Percentiles rank a stretch among this genome's conserved stretches.
Evolutionary conservation across 805 yeast species (phyloP).

Genomic region (Saccharomycopsis microspora): DNA sequence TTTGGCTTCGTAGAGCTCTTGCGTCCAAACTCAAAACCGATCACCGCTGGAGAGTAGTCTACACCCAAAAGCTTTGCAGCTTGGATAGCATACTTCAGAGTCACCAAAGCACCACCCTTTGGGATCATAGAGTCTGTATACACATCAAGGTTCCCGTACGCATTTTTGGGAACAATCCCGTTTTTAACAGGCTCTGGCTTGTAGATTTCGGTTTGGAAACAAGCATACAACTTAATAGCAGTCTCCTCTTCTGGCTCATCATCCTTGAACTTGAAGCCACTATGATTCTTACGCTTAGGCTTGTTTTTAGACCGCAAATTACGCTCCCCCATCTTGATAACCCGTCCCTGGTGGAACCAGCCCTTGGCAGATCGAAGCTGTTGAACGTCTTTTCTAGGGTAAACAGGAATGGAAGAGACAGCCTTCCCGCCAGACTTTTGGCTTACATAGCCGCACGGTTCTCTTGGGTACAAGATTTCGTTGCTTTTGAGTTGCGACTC

Average conservation of each 20-base stretch:
- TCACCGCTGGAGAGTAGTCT: conserved; percentile 81
- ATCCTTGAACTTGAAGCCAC: conserved; percentile 14
- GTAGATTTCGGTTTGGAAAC: conserved; percentile 64
- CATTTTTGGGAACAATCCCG: conserved; percentile 65
- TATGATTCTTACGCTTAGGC: conserved; percentile 8
- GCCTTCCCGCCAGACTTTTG: conserved; percentile 25
- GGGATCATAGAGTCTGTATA: conserved; percentile 79
- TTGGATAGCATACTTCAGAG: conserved; percentile 39
- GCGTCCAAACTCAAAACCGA: conserved; percentile 66
- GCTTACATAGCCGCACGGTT: conserved; percentile 64
- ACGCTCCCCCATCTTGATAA: conserved; percentile 57
- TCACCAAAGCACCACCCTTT: conserved; percentile 54
- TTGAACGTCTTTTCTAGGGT: conserved; percentile 53
- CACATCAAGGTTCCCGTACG: conserved; percentile 75
- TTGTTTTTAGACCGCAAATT: conserved; percentile 41
- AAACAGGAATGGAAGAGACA: conserved; percentile 46
- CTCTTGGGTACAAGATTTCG: conserved; percentile 61
- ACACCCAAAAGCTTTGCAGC: conserved; percentile 66
- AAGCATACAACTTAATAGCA: conserved; percentile 63
- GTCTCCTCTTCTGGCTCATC: conserved; percentile 33
- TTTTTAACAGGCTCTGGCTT: conserved; percentile 53
- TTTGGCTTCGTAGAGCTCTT: conserved; percentile 44
- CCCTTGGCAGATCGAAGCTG: conserved; percentile 61
- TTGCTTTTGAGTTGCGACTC: conserved; percentile 63
- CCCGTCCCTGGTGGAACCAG: conserved; percentile 79